Conservation (phyloP, 2,329 filamentous ascomycete species). For the Pseudogymnoascus sp. region DNA sequence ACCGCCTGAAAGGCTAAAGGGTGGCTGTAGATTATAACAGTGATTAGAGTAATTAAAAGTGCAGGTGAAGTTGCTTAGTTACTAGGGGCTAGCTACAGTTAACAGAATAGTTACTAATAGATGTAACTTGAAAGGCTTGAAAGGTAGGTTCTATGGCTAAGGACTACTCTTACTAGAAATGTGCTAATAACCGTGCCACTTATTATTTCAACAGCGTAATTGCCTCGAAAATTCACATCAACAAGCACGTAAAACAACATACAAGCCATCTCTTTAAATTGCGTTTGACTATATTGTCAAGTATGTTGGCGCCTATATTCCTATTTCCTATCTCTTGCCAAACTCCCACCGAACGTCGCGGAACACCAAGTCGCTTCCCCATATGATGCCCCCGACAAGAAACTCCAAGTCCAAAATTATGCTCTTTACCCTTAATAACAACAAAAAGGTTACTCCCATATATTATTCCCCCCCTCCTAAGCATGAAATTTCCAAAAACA, state of each 20-base stretch:
- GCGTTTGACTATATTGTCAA: background rate
- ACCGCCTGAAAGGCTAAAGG: too few species aligned
- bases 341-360: background rate
- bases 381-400: background rate
- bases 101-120: too few species aligned
- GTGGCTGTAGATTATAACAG: too few species aligned
- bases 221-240: background rate
- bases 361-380: background rate
- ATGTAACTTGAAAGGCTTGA: too few species aligned
- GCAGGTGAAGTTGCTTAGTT: too few species aligned
- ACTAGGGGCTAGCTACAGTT: too few species aligned
- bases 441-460: background rate
- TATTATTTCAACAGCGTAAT: too few species aligned
- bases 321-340: background rate
- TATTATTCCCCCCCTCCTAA: background rate
- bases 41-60: too few species aligned
- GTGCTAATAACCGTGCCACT: too few species aligned
- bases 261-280: background rate
- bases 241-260: background rate
- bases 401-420: slow-evolving; percentile 1
- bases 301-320: slow-evolving; percentile 1
- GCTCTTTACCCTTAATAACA: background rate
- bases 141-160: too few species aligned
- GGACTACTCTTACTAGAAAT: too few species aligned
- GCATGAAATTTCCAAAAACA: background rate